Evolutionary conservation across 192 early-diverging fungal species (phyloP), one percentile per base, ranked within the genome.

Genomic region (Paraglomus brasilianum): DNA sequence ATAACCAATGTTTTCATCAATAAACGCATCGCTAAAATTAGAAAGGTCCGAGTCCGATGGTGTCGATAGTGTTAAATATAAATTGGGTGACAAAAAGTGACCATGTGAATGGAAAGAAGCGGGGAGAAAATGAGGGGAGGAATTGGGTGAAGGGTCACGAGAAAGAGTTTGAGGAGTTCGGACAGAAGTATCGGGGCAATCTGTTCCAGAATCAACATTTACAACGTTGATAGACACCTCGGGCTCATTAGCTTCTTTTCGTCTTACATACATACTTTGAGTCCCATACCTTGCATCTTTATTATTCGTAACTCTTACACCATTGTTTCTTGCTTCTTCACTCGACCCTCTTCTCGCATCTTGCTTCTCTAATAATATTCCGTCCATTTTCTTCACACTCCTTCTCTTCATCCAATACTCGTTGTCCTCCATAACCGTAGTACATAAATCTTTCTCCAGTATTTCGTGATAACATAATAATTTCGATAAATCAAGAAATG

Each of bases 381-480:
- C 63, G 7, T 56, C 67, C 19, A 52, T 5, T 17, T 47, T 69
- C 15, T 46, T 40, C 53, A 53, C 58, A 44, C 53, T 69, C 21
- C 39, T 69, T 58, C 67, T 56, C 7, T 46, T 46, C 38, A 9
- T 13, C 67, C 67, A 69, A 69, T 69, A 69, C 30, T 58, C 40
- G 39, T 44, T 30, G 47, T 69, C 55, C 13, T 69, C 67, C 67
- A 69, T 69, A 5, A 69, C 67, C 4, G 67, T 55, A 14, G 30
- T 38, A 47, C 67, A 69, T 69, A 69, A 69, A 69, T 69, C 67
- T 69, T 69, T 69, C 67, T 91, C 86, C 22, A 92, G 48, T 55
- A 89, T 84, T 40, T 89, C 87, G 10, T 86, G 82, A 77, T 90
- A 92, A 62, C 91, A 92, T 15, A 85, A 83, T 19, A 91, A 70